A percentile compares a stretch with the other conserved stretches of the same genome.
Conservation (phyloP, 2,329 filamentous ascomycete genomes). For the Diaporthe eres region DNA sequence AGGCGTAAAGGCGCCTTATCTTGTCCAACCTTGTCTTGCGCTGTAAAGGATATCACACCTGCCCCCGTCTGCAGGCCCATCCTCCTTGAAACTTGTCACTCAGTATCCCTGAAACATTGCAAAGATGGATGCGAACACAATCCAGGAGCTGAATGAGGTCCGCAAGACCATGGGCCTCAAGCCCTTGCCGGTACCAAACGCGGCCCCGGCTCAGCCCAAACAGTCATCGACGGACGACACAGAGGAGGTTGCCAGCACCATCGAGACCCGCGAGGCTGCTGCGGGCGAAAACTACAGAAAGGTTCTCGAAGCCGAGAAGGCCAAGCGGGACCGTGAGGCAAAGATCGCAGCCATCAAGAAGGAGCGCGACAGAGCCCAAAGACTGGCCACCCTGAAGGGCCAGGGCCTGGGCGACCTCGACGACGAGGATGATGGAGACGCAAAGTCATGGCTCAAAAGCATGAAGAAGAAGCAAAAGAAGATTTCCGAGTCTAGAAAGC, state of each 20-base stretch:
- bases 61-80: neutral
- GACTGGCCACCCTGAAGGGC: conserved; percentile 82
- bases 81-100: neutral
- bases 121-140: conserved; percentile 77
- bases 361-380: conserved; percentile 86
- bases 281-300: conserved; percentile 81
- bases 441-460: conserved; percentile 87
- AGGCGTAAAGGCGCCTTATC: no score
- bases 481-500: conserved; percentile 81
- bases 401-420: conserved; percentile 85
- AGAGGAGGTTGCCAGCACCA: conserved; percentile 83
- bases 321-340: conserved; percentile 84
- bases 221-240: conserved; percentile 65
- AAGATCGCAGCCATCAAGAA: conserved; percentile 88
- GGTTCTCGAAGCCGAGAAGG: conserved; percentile 77
- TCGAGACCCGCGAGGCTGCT: conserved; percentile 83
- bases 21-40: neutral
- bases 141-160: conserved; percentile 95
- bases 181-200: conserved; percentile 86
- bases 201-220: conserved; percentile 56
- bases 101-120: conserved; percentile 2
- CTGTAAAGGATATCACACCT: neutral
- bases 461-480: conserved; percentile 96
- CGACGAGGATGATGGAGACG: conserved; percentile 77
- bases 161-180: conserved; percentile 91